Percentiles rank a stretch among this genome's conserved stretches.
These are phyloP conservation scores for Lasiosphaeria miniovina DNA, from an alignment of 495 filamentous ascomycete species.

Conservation along the genomic window DNA sequence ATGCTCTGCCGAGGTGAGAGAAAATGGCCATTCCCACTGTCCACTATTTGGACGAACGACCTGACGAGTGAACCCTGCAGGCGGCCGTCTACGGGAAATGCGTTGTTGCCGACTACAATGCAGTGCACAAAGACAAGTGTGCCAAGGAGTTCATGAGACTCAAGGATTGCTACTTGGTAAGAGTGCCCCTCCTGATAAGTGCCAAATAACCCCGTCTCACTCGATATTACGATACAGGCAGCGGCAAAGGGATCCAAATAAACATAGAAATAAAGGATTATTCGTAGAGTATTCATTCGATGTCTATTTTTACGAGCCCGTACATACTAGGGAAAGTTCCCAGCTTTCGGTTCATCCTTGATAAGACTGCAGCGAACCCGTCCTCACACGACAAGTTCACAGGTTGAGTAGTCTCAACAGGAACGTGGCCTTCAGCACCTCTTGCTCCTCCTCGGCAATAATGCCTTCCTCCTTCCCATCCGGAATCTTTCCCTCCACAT, in stretches of 20 bases:
- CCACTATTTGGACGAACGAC: background rate
- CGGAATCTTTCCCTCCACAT: slow-evolving; percentile 60
- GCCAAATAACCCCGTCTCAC: background rate
- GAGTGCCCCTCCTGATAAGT: slow-evolving; percentile 17
- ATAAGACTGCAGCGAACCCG: background rate
- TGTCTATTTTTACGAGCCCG: background rate
- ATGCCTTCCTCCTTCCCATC: slow-evolving; percentile 56
- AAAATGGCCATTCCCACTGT: background rate
- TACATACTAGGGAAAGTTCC: background rate
- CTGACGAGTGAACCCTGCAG: slow-evolving; percentile 43
- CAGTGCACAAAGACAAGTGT: slow-evolving; percentile 90
- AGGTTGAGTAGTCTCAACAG: slow-evolving; percentile 78
- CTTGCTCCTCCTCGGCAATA: slow-evolving; percentile 83
- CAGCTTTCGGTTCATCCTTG: background rate
- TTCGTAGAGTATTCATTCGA: background rate
- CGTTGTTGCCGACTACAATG: slow-evolving; percentile 84
- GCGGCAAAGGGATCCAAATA: slow-evolving; percentile 45
- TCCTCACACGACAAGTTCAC: slow-evolving; percentile 28
- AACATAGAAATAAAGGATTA: slow-evolving; percentile 6
- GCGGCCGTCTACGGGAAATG: slow-evolving; percentile 88
- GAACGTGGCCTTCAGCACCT: slow-evolving; percentile 84
- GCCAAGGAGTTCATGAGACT: slow-evolving; percentile 77
- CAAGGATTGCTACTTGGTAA: slow-evolving; percentile 86
- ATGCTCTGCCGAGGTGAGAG: slow-evolving; percentile 74
- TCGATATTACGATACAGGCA: slow-evolving; percentile 28